Percentiles rank a stretch among this genome's conserved stretches.
Evolutionary conservation across 768 basidiomycete species (phyloP).

Genomic region (Clitopilus passeckerianus): DNA sequence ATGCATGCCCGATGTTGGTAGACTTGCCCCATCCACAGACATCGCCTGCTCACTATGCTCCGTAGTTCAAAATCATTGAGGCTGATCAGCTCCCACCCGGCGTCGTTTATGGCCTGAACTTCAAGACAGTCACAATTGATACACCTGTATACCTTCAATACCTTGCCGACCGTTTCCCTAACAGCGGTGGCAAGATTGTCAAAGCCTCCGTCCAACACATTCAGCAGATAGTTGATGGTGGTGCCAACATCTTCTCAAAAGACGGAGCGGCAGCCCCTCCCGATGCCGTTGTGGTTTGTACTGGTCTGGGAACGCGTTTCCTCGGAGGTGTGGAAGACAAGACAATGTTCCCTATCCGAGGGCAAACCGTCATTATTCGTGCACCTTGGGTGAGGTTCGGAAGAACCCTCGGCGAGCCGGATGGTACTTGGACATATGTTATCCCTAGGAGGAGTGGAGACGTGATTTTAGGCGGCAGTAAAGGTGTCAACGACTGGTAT

Average conservation of each 20-base stretch:
- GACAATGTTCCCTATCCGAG: constrained; percentile 69
- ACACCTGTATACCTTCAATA: constrained; percentile 67
- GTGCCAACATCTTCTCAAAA: constrained; percentile 29
- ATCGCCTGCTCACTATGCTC: not conserved
- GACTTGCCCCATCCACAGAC: not conserved
- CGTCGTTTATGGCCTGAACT: constrained; percentile 44
- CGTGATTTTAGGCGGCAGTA: constrained; percentile 61
- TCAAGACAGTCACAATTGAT: constrained; percentile 70
- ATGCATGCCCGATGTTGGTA: constrained; percentile 49
- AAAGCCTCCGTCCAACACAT: constrained; percentile 66
- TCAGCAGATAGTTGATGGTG: constrained; percentile 63
- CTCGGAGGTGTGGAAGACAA: constrained; percentile 82
- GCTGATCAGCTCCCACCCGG: constrained; percentile 26
- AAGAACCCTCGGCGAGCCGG: constrained; percentile 33
- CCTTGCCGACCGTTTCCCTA: constrained; percentile 59
- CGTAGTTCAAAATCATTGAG: constrained; percentile 28
- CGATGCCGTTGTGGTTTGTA: constrained; percentile 64
- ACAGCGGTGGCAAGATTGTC: constrained; percentile 55
- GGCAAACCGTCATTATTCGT: constrained; percentile 75
- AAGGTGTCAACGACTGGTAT: constrained; percentile 57
- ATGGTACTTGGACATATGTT: constrained; percentile 52
- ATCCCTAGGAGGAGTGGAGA: constrained; percentile 60
- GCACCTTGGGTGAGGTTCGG: constrained; percentile 66
- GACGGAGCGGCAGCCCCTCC: constrained; percentile 20
- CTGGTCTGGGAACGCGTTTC: constrained; percentile 68